Base-by-base conservation (phyloP, 805 yeast genomes). In the Isabelozyma rhagii region DNA sequence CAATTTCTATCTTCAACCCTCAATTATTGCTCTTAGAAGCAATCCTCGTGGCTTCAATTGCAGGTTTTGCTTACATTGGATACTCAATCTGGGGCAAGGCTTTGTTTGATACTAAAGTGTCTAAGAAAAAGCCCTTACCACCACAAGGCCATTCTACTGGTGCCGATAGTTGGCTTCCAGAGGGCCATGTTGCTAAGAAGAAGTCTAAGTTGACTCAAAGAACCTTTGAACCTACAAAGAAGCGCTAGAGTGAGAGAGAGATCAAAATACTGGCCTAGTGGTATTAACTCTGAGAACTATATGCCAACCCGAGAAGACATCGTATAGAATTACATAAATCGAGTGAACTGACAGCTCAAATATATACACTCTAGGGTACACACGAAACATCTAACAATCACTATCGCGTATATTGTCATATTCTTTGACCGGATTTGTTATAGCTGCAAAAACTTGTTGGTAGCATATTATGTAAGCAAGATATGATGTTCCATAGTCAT, bases 1-100 rank as follows among this genome's bases (percentile, higher is more conserved):
- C 84, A 49, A 72, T 91, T 57, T 85, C 96, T 0, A 55, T 84
- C 47, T 83, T 85, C 69, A 81, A 87, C 63, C 94, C 92, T 11
- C 83, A 84, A 67, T 79, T 90, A 60, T 62, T 89, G 51, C 64
- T 87, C 36, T 78, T 87, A 55, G 86, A 83, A 62, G 46, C 81
- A 13, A 56, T 87, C 25, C 68, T 89, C 50, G 56, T 72, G 3
- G 77, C 69, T 18, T 64, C 84, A 15, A 47, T 84, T 28, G 83
- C 72, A 46, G 79, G 71, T 41, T 57, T 78, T 44, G 83, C 72
- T 42, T 86, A 83, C 66, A 63, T 72, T 53, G 63, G 66, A 36
- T 78, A 78, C 66, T 61, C 59, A 41, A 57, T 65, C 42, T 78
- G 74, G 60, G 82, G 83, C 49, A 68, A 69, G 36, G n/a, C n/a